Conservation (phyloP, 805 yeast genomes). For the Gaillardinia entomophila region DNA sequence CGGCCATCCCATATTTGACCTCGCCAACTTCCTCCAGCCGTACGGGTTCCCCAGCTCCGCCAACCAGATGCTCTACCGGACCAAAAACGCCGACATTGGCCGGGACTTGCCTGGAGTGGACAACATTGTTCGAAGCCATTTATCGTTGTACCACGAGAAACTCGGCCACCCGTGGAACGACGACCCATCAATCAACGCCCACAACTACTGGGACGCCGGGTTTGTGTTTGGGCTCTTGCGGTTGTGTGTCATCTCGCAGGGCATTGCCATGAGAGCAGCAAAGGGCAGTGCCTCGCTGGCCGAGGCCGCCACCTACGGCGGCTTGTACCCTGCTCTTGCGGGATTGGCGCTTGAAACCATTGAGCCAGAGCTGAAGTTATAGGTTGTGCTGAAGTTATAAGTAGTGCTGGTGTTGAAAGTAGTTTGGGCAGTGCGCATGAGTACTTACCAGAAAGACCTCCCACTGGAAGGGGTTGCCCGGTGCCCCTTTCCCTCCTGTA, state of each 20-base stretch:
- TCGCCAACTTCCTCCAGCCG: conserved; percentile 54
- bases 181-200: conserved; percentile 38
- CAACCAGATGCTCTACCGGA: conserved; percentile 23
- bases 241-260: conserved; percentile 54
- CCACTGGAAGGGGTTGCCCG: too few relatives aligned
- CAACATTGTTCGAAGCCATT: conserved; percentile 14
- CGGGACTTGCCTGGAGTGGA: conserved; percentile 19
- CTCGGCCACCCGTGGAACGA: conserved; percentile 26
- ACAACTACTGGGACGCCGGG: conserved; percentile 45
- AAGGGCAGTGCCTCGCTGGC: conserved; percentile 52
- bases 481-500: conserved; percentile 22
- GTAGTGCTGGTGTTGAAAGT: too few relatives aligned
- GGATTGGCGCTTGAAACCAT: conserved; percentile 20
- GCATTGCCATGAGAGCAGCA: conserved; percentile 50
- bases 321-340: conserved; percentile 26
- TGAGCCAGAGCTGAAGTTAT: too few relatives aligned
- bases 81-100: conserved; percentile 24
- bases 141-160: conserved; percentile 18
- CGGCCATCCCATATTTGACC: conserved; percentile 61
- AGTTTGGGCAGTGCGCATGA: too few relatives aligned
- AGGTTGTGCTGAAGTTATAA: too few relatives aligned
- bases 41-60: conserved; percentile 38
- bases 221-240: conserved; percentile 51
- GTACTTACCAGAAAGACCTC: too few relatives aligned
- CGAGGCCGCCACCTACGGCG: conserved; percentile 37